These are phyloP conservation scores for Eucalyptus brandiana DNA, from an alignment of 345 rosid species.

Conservation along the genomic window DNA sequence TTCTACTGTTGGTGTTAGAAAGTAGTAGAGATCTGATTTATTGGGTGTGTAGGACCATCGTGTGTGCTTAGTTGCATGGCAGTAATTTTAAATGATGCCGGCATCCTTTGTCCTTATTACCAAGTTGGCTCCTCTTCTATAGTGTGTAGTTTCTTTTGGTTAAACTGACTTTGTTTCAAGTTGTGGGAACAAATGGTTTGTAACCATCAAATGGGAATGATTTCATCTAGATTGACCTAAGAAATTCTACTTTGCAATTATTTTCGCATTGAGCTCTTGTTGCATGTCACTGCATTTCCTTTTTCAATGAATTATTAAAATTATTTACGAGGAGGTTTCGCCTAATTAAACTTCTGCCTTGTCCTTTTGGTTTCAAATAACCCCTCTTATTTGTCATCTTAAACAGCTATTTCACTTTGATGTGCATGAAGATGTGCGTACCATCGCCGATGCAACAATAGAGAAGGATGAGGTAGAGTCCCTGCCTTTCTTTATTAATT, in stretches of 20 bases:
- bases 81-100: neutral
- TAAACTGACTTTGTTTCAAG: neutral
- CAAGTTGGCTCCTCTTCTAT: neutral
- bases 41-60: neutral
- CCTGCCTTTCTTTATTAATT: neutral
- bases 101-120: neutral
- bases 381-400: neutral
- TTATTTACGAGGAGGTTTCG: neutral
- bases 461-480: slow-evolving; percentile 88
- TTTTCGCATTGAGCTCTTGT: neutral
- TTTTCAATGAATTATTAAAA: neutral
- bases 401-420: slow-evolving; percentile 92
- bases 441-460: slow-evolving; percentile 92
- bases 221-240: neutral
- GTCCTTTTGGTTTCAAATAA: neutral
- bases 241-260: neutral
- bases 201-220: neutral
- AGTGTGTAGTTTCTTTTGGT: neutral
- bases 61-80: neutral
- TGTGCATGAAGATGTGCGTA: slow-evolving; percentile 96
- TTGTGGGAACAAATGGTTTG: neutral
- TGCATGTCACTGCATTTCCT: neutral
- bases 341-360: neutral
- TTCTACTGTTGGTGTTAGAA: neutral
- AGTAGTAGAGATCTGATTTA: neutral